A percentile compares a stretch with the other conserved stretches of the same genome.
phyloP scores from a whole-genome alignment of 73 alveolate species.

The Symbiodinium pilosum region DNA sequence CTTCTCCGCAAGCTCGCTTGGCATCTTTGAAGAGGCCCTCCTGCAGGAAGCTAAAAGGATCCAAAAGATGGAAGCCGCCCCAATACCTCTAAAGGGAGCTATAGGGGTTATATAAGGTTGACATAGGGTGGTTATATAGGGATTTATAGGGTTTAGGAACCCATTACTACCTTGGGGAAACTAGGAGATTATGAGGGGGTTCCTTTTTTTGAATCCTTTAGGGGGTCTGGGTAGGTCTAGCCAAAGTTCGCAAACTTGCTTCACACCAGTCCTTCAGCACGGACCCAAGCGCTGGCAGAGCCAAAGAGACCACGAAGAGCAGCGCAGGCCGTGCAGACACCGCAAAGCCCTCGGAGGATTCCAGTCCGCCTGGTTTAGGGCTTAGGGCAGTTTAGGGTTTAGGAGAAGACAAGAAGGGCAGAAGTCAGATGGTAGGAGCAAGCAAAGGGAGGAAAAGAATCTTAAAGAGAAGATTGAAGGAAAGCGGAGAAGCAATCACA shows the following conservation, averaged over 20 bases:
- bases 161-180: too few relatives aligned
- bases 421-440: neutral
- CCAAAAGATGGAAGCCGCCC: too few relatives aligned
- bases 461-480: too few relatives aligned
- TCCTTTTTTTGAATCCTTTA: too few relatives aligned
- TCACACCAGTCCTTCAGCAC: neutral
- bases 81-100: too few relatives aligned
- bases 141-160: too few relatives aligned
- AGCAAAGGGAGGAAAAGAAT: neutral
- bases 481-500: too few relatives aligned
- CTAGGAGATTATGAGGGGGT: too few relatives aligned
- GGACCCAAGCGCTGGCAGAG: conserved; percentile 30
- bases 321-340: conserved; percentile 10
- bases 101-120: too few relatives aligned
- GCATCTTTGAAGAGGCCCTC: conserved; percentile 82
- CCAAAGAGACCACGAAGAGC: conserved; percentile 64
- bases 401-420: neutral
- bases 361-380: neutral
- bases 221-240: too few relatives aligned
- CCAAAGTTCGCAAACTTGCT: too few relatives aligned
- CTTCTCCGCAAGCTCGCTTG: conserved; percentile 3
- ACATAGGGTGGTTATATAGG: too few relatives aligned
- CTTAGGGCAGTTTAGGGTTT: neutral
- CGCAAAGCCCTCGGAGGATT: neutral
- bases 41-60: neutral